phyloP scores from a whole-genome alignment of 352 stramenopile species.

The Pythium aristosporum region DNA sequence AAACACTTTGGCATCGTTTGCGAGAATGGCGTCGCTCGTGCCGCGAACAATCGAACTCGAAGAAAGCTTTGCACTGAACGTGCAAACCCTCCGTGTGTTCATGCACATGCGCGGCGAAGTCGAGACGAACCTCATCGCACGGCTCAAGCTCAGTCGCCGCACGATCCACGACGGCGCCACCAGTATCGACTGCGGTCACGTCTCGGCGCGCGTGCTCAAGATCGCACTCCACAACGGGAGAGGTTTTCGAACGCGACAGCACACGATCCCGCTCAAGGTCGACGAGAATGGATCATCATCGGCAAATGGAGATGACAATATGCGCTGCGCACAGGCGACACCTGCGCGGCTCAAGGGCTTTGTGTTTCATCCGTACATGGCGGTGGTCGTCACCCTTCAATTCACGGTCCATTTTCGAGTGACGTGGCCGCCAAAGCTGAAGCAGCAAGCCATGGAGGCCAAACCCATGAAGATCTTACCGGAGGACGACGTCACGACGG shows the following conservation, averaged over 20 bases:
- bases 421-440: slow-evolving; percentile 61
- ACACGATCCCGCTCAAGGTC: slow-evolving; percentile 68
- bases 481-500: slow-evolving; percentile 74
- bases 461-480: slow-evolving; percentile 48
- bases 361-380: slow-evolving; percentile 71
- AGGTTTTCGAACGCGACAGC: slow-evolving; percentile 63
- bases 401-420: slow-evolving; percentile 85
- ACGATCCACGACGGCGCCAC: slow-evolving; percentile 47
- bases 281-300: slow-evolving; percentile 27
- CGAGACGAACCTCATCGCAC: slow-evolving; percentile 59
- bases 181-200: slow-evolving; percentile 50
- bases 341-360: slow-evolving; percentile 65
- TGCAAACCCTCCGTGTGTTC: slow-evolving; percentile 49
- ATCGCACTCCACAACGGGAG: slow-evolving; percentile 89
- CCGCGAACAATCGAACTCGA: slow-evolving; percentile 57
- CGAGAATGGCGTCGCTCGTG: slow-evolving; percentile 58
- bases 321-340: slow-evolving; percentile 45
- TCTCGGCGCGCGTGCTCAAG: slow-evolving; percentile 79
- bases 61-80: slow-evolving; percentile 57
- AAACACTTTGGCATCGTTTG: slow-evolving; percentile 53
- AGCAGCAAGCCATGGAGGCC: slow-evolving; percentile 56
- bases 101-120: slow-evolving; percentile 74
- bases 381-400: slow-evolving; percentile 84
- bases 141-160: slow-evolving; percentile 63
- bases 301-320: slow-evolving; percentile 57